phyloP scores from a whole-genome alignment of 164 flowering plant species.

The Magnolia officinalis region DNA sequence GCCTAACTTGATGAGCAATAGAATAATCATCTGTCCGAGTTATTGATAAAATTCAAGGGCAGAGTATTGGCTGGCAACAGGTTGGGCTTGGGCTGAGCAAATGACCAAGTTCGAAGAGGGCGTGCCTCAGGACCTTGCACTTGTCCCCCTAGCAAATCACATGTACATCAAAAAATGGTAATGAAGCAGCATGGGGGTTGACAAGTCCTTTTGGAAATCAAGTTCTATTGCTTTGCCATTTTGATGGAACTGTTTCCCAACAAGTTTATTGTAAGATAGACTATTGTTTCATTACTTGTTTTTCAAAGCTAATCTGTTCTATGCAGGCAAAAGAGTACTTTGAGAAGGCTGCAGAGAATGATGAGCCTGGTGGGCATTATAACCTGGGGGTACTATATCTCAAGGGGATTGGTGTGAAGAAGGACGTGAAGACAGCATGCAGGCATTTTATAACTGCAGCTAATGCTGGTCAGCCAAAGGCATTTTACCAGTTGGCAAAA shows the following conservation, averaged over 20 bases:
- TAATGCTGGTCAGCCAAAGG: slow-evolving; percentile 91
- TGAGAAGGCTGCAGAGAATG: slow-evolving; percentile 85
- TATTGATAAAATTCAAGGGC: no score
- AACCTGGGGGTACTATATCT: slow-evolving; percentile 93
- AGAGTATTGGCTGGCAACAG: no score
- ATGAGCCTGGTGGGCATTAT: slow-evolving; percentile 87
- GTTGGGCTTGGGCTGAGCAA: no score
- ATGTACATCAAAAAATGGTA: background rate
- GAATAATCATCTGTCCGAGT: no score
- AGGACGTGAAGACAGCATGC: slow-evolving; percentile 61
- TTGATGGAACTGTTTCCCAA: no score
- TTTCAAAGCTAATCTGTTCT: slow-evolving; percentile 7
- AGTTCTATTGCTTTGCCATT: background rate
- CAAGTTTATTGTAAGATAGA: no score
- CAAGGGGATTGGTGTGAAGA: slow-evolving; percentile 90
- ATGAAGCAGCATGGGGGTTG: background rate
- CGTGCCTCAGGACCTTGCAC: no score
- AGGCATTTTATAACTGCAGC: slow-evolving; percentile 66
- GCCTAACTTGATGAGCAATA: no score
- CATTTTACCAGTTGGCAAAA: slow-evolving; percentile 92
- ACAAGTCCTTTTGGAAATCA: background rate
- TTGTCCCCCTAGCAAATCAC: no score
- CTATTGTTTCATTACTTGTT: background rate
- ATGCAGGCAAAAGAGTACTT: slow-evolving; percentile 90
- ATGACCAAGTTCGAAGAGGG: no score